Conservation (phyloP, 306 rosid species). For the Abrus pulchellus region DNA sequence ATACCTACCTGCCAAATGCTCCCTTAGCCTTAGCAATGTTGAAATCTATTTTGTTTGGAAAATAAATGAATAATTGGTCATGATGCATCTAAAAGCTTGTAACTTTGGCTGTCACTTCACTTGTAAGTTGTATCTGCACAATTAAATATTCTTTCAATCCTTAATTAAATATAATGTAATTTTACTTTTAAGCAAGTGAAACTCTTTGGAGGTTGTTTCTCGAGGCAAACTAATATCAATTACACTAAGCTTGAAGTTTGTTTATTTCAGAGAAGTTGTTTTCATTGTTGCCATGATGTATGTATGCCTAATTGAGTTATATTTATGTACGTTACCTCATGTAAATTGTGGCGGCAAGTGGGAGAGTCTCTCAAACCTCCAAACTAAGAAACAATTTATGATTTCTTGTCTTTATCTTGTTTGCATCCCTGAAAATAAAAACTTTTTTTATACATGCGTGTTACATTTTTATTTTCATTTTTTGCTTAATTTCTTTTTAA, state of each 20-base stretch:
- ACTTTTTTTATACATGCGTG: constrained; percentile 26
- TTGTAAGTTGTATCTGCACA: not conserved
- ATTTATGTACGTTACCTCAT: constrained; percentile 82
- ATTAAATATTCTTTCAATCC: constrained; percentile 27
- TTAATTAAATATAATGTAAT: constrained; percentile 29
- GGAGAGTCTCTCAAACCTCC: constrained; percentile 99
- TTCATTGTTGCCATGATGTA: constrained; percentile 42
- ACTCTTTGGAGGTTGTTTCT: constrained; percentile 33
- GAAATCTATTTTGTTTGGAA: not conserved
- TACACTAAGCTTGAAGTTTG: constrained; percentile 17
- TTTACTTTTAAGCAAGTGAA: not conserved
- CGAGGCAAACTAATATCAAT: constrained; percentile 27
- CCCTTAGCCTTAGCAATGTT: not conserved
- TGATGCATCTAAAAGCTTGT: constrained; percentile 17
- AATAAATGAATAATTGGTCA: not conserved
- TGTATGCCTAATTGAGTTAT: constrained; percentile 46
- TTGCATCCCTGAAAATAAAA: not conserved
- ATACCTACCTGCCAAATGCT: constrained; percentile 23
- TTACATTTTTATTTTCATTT: not conserved
- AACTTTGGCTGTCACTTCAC: constrained; percentile 29
- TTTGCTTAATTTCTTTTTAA: too few species aligned
- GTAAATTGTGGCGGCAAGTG: constrained; percentile 98
- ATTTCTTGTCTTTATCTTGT: too few species aligned
- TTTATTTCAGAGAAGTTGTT: constrained; percentile 40
- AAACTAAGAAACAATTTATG: constrained; percentile 65